These are phyloP conservation scores for Coleophoma eucalyptorum DNA, from an alignment of 2,329 filamentous ascomycete species.

Conservation along the genomic window DNA sequence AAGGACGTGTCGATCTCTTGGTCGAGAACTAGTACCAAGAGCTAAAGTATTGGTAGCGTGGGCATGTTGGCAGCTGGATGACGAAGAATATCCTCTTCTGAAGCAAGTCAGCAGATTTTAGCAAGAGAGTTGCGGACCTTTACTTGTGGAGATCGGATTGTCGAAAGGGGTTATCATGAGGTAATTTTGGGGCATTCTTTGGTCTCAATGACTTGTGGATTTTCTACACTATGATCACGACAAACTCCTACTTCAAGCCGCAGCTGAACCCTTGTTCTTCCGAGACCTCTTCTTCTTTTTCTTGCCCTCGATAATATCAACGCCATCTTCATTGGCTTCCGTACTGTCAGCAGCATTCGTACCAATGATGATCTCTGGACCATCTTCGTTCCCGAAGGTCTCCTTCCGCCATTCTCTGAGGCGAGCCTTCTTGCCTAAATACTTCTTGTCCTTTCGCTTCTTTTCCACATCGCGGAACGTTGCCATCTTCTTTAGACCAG, in stretches of 20 bases:
- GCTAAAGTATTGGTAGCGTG: too few relatives aligned
- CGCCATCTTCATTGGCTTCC: constrained; percentile 13
- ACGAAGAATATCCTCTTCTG: too few relatives aligned
- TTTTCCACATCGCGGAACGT: constrained; percentile 84
- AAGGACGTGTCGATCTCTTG: too few relatives aligned
- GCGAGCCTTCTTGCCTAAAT: constrained; percentile 86
- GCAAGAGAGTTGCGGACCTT: too few relatives aligned
- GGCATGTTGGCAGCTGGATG: too few relatives aligned
- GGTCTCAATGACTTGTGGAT: too few relatives aligned
- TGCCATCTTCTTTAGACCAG: constrained; percentile 91
- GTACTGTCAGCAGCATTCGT: constrained; percentile 15
- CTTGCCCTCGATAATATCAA: constrained; percentile 32
- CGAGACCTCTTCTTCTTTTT: constrained; percentile 52
- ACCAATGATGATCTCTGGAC: constrained; percentile 27
- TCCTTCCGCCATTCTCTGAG: constrained; percentile 79
- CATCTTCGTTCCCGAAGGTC: constrained; percentile 50
- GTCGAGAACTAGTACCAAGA: too few relatives aligned
- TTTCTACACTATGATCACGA: too few relatives aligned
- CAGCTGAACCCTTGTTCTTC: constrained; percentile 23
- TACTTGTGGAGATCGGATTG: too few relatives aligned
- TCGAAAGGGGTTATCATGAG: too few relatives aligned
- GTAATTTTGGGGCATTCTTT: too few relatives aligned
- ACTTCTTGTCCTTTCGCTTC: constrained; percentile 85
- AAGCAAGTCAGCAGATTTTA: too few relatives aligned
- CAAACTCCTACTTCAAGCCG: not conserved